Conservation (phyloP, 2,329 filamentous ascomycete genomes). For the Ascochyta clinopodiicola region DNA sequence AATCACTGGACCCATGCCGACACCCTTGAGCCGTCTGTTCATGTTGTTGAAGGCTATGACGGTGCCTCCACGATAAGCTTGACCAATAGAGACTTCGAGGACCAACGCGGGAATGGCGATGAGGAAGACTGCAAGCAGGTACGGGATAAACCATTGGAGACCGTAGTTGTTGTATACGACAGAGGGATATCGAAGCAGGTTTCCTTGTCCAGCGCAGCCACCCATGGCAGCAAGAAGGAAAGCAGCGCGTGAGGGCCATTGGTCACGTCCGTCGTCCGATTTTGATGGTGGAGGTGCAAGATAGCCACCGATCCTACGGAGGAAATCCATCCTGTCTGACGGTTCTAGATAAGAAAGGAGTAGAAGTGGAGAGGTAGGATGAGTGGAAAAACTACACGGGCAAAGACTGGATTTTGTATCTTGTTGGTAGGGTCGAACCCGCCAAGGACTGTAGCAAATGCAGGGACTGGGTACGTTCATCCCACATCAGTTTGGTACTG, state of each 20-base stretch:
- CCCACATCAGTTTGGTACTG: conserved; percentile 12
- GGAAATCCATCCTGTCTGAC: conserved; percentile 19
- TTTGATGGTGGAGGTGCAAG: conserved; percentile 44
- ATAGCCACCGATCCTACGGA: conserved; percentile 37
- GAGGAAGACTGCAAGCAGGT: conserved; percentile 61
- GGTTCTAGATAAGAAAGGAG: not conserved
- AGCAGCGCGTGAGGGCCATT: conserved; percentile 62
- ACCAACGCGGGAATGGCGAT: conserved; percentile 64
- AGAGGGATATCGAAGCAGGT: conserved; percentile 64
- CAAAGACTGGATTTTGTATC: conserved; percentile 25
- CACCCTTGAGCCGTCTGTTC: conserved; percentile 60
- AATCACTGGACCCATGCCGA: conserved; percentile 60
- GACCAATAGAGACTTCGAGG: conserved; percentile 60
- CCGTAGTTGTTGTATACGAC: conserved; percentile 67
- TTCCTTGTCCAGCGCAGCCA: conserved; percentile 65
- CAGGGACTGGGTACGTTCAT: conserved; percentile 18
- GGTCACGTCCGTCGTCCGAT: conserved; percentile 56
- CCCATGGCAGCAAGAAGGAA: conserved; percentile 66
- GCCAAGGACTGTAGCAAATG: conserved; percentile 24
- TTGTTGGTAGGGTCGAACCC: conserved; percentile 10
- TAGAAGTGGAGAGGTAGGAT: not conserved
- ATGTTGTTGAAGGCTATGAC: conserved; percentile 62
- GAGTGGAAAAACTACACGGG: conserved; percentile 7
- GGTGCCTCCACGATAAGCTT: conserved; percentile 63
- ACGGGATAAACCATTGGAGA: conserved; percentile 67